phyloP scores from a whole-genome alignment of 345 rosid species.

The Microthlaspi erraticum region DNA sequence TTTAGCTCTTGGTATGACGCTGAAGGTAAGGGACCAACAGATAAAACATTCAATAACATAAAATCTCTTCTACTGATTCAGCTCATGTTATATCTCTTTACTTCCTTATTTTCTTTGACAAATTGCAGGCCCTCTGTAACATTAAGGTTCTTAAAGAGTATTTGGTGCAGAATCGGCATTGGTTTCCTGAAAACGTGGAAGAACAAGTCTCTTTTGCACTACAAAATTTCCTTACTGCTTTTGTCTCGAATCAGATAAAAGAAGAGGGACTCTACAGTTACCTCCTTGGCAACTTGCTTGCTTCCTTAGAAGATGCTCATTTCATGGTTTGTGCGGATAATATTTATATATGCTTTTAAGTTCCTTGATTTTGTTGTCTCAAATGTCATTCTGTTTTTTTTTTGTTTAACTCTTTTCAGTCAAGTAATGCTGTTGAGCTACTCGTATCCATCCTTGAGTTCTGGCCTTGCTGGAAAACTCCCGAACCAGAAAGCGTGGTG shows the following conservation, averaged over 20 bases:
- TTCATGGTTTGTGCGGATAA: neutral
- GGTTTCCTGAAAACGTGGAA: too few species aligned
- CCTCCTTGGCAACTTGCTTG: neutral
- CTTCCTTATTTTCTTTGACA: too few species aligned
- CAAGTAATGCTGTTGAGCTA: neutral
- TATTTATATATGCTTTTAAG: neutral
- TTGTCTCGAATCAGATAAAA: too few species aligned
- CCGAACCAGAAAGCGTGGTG: neutral
- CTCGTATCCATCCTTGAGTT: neutral
- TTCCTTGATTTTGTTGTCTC: too few species aligned
- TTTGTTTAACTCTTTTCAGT: neutral
- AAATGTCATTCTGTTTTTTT: too few species aligned
- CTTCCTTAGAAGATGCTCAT: neutral
- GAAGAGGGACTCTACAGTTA: neutral
- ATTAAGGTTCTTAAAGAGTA: too few species aligned
- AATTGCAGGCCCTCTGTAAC: too few species aligned
- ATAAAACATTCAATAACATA: neutral
- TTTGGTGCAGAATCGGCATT: too few species aligned
- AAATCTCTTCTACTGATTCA: too few species aligned
- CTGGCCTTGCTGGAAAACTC: neutral
- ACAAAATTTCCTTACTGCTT: too few species aligned
- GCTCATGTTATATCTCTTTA: too few species aligned
- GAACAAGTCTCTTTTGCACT: too few species aligned
- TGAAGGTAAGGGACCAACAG: constrained; percentile 27
- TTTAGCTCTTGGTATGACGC: constrained; percentile 30